Evolutionary conservation across 257 asterid species (phyloP).

Genomic region (Haberlea rhodopensis): DNA sequence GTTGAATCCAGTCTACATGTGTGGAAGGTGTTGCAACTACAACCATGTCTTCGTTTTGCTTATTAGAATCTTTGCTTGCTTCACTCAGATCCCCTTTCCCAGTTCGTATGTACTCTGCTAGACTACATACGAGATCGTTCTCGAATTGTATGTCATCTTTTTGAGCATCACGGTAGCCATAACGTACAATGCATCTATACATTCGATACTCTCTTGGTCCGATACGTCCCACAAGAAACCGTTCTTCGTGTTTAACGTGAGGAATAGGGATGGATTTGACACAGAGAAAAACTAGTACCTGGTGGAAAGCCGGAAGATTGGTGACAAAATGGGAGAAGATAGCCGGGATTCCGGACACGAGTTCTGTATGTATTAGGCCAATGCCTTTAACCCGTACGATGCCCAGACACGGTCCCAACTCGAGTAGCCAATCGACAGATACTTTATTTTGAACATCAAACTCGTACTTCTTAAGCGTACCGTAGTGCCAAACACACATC

Average conservation of each 20-base stretch:
- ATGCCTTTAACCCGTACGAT: constrained; percentile 79
- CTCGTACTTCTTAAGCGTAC: constrained; percentile 66
- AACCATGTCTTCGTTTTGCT: constrained; percentile 33
- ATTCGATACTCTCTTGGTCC: constrained; percentile 63
- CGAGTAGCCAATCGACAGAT: constrained; percentile 77
- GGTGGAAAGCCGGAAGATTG: constrained; percentile 85
- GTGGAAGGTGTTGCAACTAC: constrained; percentile 71
- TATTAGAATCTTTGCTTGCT: constrained; percentile 16
- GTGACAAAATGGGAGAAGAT: constrained; percentile 81
- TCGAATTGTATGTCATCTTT: constrained; percentile 66
- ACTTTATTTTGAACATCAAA: constrained; percentile 78
- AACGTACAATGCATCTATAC: constrained; percentile 73
- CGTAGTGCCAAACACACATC: constrained; percentile 84
- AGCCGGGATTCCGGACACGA: constrained; percentile 72
- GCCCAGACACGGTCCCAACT: constrained; percentile 69
- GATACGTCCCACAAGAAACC: constrained; percentile 73
- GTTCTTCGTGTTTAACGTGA: constrained; percentile 62
- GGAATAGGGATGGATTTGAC: constrained; percentile 77
- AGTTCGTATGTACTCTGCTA: constrained; percentile 64
- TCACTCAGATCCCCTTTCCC: constrained; percentile 32
- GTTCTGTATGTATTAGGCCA: constrained; percentile 79
- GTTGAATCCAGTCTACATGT: constrained; percentile 39
- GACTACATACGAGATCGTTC: constrained; percentile 64
- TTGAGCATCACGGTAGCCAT: constrained; percentile 76
- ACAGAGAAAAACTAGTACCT: constrained; percentile 65